Evolutionary conservation across 306 rosid genomes (phyloP).

Genomic region (Glycine latifolia): DNA sequence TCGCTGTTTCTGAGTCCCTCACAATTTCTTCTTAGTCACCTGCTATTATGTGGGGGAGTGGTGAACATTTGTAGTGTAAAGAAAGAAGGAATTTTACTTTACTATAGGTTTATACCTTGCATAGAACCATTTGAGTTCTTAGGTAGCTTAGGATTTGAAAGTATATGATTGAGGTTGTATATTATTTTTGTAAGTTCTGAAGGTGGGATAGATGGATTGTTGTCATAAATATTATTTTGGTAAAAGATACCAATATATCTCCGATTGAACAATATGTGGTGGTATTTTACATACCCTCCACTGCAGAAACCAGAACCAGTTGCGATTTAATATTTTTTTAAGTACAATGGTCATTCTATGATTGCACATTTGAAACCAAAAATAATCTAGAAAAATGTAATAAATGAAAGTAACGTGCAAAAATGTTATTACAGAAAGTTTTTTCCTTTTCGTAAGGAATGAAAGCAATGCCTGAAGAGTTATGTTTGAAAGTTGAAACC

Average conservation of each 20-base stretch:
- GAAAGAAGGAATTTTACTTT: slow-evolving; percentile 73
- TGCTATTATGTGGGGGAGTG: slow-evolving; percentile 45
- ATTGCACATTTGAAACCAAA: not conserved
- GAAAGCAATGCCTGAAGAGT: not conserved
- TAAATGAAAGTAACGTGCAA: not conserved
- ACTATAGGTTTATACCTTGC: slow-evolving; percentile 86
- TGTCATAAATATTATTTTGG: slow-evolving; percentile 69
- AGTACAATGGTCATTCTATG: not conserved
- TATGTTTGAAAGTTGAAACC: not conserved
- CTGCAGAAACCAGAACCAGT: slow-evolving; percentile 27
- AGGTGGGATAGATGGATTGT: slow-evolving; percentile 78
- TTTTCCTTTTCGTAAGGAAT: not conserved
- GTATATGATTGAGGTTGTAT: slow-evolving; percentile 94
- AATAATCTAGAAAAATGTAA: not conserved
- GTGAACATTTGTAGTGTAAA: slow-evolving; percentile 76
- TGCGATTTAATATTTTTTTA: not conserved
- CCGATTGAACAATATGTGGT: slow-evolving; percentile 53
- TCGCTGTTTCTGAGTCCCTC: slow-evolving; percentile 35
- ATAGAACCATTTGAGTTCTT: slow-evolving; percentile 80
- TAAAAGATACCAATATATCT: slow-evolving; percentile 72
- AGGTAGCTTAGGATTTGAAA: slow-evolving; percentile 78
- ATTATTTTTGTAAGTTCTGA: slow-evolving; percentile 85
- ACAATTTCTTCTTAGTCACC: slow-evolving; percentile 56
- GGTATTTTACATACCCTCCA: slow-evolving; percentile 38
- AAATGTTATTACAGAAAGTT: not conserved